Evolutionary conservation across 352 stramenopile species (phyloP), one percentile per base, ranked within the genome.

Genomic region (Chrysophaeum taylorii): DNA sequence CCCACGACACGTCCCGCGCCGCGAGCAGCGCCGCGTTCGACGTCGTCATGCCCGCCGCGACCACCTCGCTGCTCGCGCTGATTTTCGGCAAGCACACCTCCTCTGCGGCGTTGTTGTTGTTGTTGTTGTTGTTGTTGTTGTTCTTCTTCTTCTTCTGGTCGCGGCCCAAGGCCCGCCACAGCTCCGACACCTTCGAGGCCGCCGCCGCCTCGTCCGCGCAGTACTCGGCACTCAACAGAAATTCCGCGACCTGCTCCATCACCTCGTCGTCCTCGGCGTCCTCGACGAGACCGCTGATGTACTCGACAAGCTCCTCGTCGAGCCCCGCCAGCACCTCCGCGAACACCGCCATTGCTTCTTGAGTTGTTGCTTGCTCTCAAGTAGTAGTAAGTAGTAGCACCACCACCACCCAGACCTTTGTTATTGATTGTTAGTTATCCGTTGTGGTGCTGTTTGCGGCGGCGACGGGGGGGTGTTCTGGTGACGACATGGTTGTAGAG

Each of bases 401-500:
- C n/a, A n/a, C n/a, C n/a, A n/a, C n/a, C n/a, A n/a, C n/a, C n/a
- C n/a, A n/a, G n/a, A n/a, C n/a, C n/a, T n/a, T n/a, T n/a, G n/a
- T n/a, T n/a, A n/a, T n/a, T n/a, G n/a, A n/a, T n/a, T n/a, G n/a
- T n/a, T n/a, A n/a, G n/a, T n/a, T n/a, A n/a, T n/a, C n/a, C n/a
- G n/a, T n/a, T n/a, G n/a, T n/a, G n/a, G n/a, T n/a, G n/a, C n/a
- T n/a, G n/a, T n/a, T n/a, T n/a, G n/a, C n/a, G n/a, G n/a, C n/a
- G n/a, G n/a, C n/a, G n/a, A n/a, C n/a, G n/a, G n/a, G n/a, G n/a
- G n/a, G n/a, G n/a, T 53, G 23, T 77, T 68, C 76, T 50, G 53
- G 52, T 72, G 33, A 45, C 80, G 12, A 88, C 78, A 74, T 89
- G 75, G 72, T 92, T 79, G 74, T 89, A 91, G 27, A 93, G 74